These are phyloP conservation scores for Gynostemma pentaphyllum DNA, from an alignment of 306 rosid species.

Conservation along the genomic window DNA sequence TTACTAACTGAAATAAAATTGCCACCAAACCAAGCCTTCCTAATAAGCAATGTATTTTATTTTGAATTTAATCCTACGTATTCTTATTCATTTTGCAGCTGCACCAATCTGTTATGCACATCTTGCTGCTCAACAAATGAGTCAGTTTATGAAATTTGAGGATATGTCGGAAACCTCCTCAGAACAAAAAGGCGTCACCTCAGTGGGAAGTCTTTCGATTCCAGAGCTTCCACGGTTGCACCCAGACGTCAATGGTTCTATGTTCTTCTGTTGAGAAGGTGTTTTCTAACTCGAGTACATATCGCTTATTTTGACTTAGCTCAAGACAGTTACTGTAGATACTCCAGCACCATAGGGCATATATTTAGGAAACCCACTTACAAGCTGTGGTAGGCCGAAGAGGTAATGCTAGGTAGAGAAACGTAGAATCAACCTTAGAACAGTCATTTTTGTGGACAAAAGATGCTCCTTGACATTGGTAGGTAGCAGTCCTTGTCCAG, in stretches of 20 bases:
- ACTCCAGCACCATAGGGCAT: not conserved
- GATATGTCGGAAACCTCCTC: conserved; percentile 43
- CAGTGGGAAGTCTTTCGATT: conserved; percentile 26
- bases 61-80: conserved; percentile 2
- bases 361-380: not conserved
- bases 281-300: conserved; percentile 4
- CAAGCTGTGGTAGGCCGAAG: not conserved
- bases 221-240: conserved; percentile 68
- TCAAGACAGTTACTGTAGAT: not conserved
- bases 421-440: not conserved
- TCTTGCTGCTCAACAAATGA: conserved; percentile 73
- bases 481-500: not conserved
- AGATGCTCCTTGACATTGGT: not conserved
- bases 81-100: conserved; percentile 26
- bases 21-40: too few species aligned
- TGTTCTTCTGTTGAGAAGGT: conserved; percentile 71
- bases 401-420: not conserved
- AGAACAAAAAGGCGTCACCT: conserved; percentile 12
- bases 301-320: not conserved
- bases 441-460: not conserved
- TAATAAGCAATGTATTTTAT: too few species aligned
- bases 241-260: conserved; percentile 31
- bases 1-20: too few species aligned
- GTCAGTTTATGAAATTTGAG: conserved; percentile 54
- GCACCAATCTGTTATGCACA: conserved; percentile 87